Evolutionary conservation across 164 flowering plant genomes (phyloP), one percentile per base, ranked within the genome.

Genomic region (Berberis thunbergii): DNA sequence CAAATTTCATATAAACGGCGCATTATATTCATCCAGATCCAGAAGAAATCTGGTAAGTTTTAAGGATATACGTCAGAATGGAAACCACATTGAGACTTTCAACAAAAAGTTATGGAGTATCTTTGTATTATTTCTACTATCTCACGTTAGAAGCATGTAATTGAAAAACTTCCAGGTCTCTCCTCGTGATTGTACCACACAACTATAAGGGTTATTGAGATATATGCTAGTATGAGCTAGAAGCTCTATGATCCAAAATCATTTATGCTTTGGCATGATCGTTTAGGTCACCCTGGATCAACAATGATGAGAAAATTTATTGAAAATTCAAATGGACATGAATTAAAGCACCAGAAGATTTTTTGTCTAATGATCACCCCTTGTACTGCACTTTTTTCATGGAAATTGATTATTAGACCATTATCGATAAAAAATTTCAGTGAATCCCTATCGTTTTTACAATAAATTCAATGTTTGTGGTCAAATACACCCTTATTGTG

Each of bases 201-300:
- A 4, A 62, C 55, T 2, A 62, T 62, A 38, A 49, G 44, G 12
- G n/a, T 12, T 1, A 26, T 49, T 8, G 64, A 62, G 41, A 7
- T 45, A 7, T 41, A 62, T 39, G 13, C 7, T 40, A 38, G 7
- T 38, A 38, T 41, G 43, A 10, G 43, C 6, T 40, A 60, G 26
- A 44, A 45, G 49, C n/a, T 45, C 40, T 5, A 60, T 62, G 55
- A 40, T 40, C 55, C 55, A 40, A 40, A 62, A 40, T 2, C n/a
- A 3, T 62, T 62, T 39, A 62, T 38, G 40, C 5, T 49, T 2
- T 62, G 55, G 64, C 64, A 62, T 49, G 64, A 62, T 4, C 55
- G 38, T 46, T 10, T 62, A 2, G 64, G 55, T 8, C 64, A 62
- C n/a, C 64, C 55, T 2, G 55, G 55, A 9, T 9, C 45, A 8